Percentiles rank a stretch among this genome's conserved stretches.
These are phyloP conservation scores for Elongisporangium undulatum DNA, from an alignment of 352 stramenopile genomes.

Conservation along the genomic window DNA sequence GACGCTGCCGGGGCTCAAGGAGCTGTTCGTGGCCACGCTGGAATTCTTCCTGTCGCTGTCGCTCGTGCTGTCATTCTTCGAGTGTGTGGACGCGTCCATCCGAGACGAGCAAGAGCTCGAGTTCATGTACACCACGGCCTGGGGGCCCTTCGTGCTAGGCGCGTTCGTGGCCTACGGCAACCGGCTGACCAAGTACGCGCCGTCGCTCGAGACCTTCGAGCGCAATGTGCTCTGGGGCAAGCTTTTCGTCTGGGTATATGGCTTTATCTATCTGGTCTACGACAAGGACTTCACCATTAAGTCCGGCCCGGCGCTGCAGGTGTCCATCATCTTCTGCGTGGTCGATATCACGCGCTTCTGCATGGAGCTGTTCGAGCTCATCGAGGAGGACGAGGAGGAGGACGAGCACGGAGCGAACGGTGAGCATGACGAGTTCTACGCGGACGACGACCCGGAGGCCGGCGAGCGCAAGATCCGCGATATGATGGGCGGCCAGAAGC, in stretches of 20 bases:
- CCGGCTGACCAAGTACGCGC: slow-evolving; percentile 29
- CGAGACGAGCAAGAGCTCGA: slow-evolving; percentile 47
- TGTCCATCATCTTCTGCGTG: slow-evolving; percentile 44
- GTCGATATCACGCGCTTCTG: slow-evolving; percentile 53
- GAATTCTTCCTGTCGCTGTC: slow-evolving; percentile 51
- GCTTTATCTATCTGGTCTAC: slow-evolving; percentile 34
- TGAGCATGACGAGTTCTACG: background rate
- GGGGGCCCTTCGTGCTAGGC: slow-evolving; percentile 33
- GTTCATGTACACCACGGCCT: slow-evolving; percentile 45
- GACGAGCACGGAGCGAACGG: slow-evolving; percentile 13
- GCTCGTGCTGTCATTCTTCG: slow-evolving; percentile 52
- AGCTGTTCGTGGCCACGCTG: slow-evolving; percentile 36
- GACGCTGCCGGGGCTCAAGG: slow-evolving; percentile 18
- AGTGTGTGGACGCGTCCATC: slow-evolving; percentile 22
- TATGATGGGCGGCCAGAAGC: background rate
- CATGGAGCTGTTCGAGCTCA: slow-evolving; percentile 44
- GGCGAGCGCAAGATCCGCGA: background rate
- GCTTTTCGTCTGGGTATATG: slow-evolving; percentile 41
- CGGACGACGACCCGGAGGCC: background rate
- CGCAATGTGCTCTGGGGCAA: slow-evolving; percentile 43
- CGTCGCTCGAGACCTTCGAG: slow-evolving; percentile 38
- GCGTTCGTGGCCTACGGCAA: slow-evolving; percentile 30
- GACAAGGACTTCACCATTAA: slow-evolving; percentile 57
- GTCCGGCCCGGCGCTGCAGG: slow-evolving; percentile 35
- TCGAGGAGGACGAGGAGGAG: slow-evolving; percentile 43